Evolutionary conservation across 192 early-diverging fungal genomes (phyloP), one percentile per base, ranked within the genome.

Genomic region (Geosiphon pyriformis): DNA sequence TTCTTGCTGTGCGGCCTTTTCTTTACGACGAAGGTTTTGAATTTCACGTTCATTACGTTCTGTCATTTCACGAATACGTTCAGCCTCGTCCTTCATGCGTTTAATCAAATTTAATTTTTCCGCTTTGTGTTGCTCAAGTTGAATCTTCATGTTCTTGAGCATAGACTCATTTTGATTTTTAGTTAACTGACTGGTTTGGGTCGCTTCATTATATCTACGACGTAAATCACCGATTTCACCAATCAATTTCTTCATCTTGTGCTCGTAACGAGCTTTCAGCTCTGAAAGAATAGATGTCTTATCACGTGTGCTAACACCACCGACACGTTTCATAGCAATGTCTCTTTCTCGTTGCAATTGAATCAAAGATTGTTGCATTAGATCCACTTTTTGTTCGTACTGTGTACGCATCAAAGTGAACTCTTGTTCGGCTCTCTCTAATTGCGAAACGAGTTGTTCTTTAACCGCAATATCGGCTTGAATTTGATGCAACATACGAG

Each of bases 101-200:
- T 87, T 87, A 54, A 90, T 67, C 83, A 92, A 86, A 12, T 83
- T 76, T 17, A 85, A 63, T 71, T 93, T 93, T 70, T 93, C 91
- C 29, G 76, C 73, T 68, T 88, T 90, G 27, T 90, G 76, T 12
- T 82, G 77, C 62, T 88, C 83, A 22, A 93, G 85, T 31, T 87
- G 90, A 8, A 79, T 78, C 56, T 80, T 79, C 34, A 92, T 73
- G 2, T 81, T 83, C 32, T 81, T 79, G 12, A 88, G 78, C 27
- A 88, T 70, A 8, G 74, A 77, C 48, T 89, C 89, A 33, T 83
- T 78, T 56, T 83, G 64, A 31, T 70, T 81, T 22, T 82, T 78
- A 17, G 73, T 75, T 11, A 71, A 68, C 3, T 80, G 76, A 62
- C 78, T 80, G 12, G 79, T 61, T 60, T 72, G 68, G 52, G 80